Evolutionary conservation across 2,329 filamentous ascomycete species (phyloP).

Genomic region (Penicillium sp.): DNA sequence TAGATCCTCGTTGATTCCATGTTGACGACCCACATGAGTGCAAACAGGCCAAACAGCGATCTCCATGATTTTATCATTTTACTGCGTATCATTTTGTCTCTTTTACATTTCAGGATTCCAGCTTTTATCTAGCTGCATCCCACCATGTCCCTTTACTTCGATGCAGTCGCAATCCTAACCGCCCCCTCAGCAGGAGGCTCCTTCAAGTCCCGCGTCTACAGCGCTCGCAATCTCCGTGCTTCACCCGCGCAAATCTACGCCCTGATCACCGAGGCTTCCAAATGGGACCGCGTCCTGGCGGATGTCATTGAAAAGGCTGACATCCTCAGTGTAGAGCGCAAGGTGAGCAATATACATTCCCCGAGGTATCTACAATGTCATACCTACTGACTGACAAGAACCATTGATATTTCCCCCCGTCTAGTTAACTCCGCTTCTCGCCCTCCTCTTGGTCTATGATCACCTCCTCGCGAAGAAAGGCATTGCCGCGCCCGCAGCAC

Average conservation of each 20-base stretch:
- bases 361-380: constrained; percentile 13
- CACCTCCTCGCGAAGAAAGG: constrained; percentile 80
- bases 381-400: constrained; percentile 46
- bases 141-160: constrained; percentile 91
- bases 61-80: neutral
- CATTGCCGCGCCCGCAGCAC: constrained; percentile 78
- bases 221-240: constrained; percentile 74
- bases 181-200: constrained; percentile 75
- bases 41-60: constrained; percentile 31
- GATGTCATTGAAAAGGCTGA: constrained; percentile 86
- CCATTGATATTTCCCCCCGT: constrained; percentile 4
- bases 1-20: neutral
- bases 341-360: constrained; percentile 62
- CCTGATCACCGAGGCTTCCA: constrained; percentile 81
- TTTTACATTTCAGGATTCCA: neutral
- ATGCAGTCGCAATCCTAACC: constrained; percentile 77
- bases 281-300: constrained; percentile 86
- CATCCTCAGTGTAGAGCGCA: constrained; percentile 78
- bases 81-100: neutral
- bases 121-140: constrained; percentile 10
- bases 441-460: constrained; percentile 85
- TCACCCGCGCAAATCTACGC: constrained; percentile 84
- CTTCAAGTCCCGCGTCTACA: constrained; percentile 84
- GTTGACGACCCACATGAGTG: constrained; percentile 13
- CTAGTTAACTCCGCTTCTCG: constrained; percentile 79